phyloP scores from a whole-genome alignment of 2,329 filamentous ascomycete genomes.

The Allantophomopsis cytisporea region DNA sequence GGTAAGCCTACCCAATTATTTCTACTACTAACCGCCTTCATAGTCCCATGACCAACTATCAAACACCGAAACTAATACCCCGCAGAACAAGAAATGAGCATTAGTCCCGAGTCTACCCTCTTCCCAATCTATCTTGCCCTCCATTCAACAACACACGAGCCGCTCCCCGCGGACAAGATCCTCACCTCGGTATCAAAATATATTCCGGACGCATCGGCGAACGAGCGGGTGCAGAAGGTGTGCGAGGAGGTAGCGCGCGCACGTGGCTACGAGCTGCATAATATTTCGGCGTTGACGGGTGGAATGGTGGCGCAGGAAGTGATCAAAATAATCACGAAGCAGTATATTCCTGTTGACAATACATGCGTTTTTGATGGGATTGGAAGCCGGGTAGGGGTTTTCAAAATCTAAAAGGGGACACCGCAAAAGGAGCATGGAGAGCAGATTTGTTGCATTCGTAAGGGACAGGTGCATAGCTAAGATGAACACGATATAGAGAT shows the following conservation, averaged over 20 bases:
- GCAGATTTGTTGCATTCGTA: too few relatives aligned
- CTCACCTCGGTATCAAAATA: slow-evolving; percentile 27
- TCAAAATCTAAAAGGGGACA: slow-evolving; percentile 11
- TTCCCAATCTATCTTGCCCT: slow-evolving; percentile 59
- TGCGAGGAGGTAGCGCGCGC: slow-evolving; percentile 61
- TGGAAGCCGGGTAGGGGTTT: slow-evolving; percentile 16
- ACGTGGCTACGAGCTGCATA: slow-evolving; percentile 79
- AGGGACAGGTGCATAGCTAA: too few relatives aligned
- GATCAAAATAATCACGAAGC: slow-evolving; percentile 73
- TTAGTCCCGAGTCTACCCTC: slow-evolving; percentile 44
- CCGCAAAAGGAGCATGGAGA: too few relatives aligned
- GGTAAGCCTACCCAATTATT: too few relatives aligned
- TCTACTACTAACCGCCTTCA: slow-evolving; percentile 7
- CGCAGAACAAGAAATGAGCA: slow-evolving; percentile 37
- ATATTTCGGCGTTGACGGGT: slow-evolving; percentile 74
- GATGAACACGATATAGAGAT: too few relatives aligned
- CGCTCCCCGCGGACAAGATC: slow-evolving; percentile 34
- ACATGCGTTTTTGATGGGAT: slow-evolving; percentile 61
- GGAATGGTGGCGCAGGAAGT: slow-evolving; percentile 95
- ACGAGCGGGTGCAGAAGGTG: slow-evolving; percentile 35
- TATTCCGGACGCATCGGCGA: slow-evolving; percentile 31
- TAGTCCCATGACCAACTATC: slow-evolving; percentile 11
- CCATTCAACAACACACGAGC: slow-evolving; percentile 32
- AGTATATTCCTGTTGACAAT: slow-evolving; percentile 60
- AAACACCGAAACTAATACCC: slow-evolving; percentile 12